A percentile compares a stretch with the other conserved stretches of the same genome.
phyloP scores from a whole-genome alignment of 2,329 filamentous ascomycete species.

The Chlorencoelia australis region DNA sequence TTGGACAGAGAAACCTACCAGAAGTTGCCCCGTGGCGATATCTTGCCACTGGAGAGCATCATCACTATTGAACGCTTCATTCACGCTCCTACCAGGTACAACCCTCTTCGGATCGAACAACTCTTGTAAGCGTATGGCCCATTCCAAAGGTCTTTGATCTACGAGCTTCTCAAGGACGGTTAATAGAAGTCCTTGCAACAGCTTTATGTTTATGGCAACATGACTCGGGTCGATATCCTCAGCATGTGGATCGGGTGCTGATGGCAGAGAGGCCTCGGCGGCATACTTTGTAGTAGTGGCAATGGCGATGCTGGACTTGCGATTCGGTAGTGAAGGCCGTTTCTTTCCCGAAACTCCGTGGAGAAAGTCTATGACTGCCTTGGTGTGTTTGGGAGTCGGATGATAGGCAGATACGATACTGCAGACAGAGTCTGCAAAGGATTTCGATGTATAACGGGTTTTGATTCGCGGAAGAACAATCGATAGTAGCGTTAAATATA shows the following conservation, averaged over 20 bases:
- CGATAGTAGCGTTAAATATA: constrained; percentile 59
- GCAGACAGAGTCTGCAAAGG: constrained; percentile 66
- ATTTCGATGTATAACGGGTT: constrained; percentile 68
- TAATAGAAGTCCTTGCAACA: constrained; percentile 69
- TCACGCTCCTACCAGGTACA: constrained; percentile 52
- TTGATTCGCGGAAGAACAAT: constrained; percentile 66
- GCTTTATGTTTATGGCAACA: constrained; percentile 47
- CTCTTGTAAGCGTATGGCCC: constrained; percentile 58
- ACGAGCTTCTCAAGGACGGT: constrained; percentile 68
- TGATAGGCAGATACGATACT: constrained; percentile 59
- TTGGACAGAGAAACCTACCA: constrained; percentile 36
- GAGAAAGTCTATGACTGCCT: constrained; percentile 60
- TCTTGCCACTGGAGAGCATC: constrained; percentile 51
- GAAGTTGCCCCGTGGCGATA: constrained; percentile 61
- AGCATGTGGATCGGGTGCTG: constrained; percentile 53
- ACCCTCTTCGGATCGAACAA: constrained; percentile 54
- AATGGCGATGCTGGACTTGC: constrained; percentile 47
- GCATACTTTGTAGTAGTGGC: constrained; percentile 43
- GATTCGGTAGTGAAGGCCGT: constrained; percentile 50
- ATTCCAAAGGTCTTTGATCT: constrained; percentile 47
- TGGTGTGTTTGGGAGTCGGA: constrained; percentile 54
- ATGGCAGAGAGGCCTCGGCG: constrained; percentile 29
- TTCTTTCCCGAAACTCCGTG: constrained; percentile 58
- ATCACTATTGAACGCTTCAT: constrained; percentile 55
- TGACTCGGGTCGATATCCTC: constrained; percentile 46